Conservation (phyloP, 163 green algal species). For the Chlamydomonas reinhardtii region DNA sequence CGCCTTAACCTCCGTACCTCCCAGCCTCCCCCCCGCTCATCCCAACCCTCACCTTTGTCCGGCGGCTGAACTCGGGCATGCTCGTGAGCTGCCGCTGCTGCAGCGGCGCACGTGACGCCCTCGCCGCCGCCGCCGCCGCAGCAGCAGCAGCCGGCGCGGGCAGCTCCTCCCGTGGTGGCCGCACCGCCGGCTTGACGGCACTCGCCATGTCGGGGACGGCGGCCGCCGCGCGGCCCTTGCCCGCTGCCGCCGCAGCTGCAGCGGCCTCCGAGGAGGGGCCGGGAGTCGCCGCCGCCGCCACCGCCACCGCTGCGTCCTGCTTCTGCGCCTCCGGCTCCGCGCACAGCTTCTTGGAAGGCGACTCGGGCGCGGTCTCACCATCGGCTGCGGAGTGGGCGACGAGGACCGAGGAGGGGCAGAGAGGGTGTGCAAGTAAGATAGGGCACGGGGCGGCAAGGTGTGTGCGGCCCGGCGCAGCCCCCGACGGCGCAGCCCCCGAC, state of each 20-base stretch:
- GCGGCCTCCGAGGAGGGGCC: too few species aligned
- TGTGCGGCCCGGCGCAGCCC: too few species aligned
- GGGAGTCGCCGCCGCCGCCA: neutral
- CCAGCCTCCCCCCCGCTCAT: neutral
- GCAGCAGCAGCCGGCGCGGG: too few species aligned
- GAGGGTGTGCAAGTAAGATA: too few species aligned
- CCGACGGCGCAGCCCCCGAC: too few species aligned
- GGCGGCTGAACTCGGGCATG: conserved; percentile 9
- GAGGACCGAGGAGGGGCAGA: neutral
- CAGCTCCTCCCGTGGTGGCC: neutral
- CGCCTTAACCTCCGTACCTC: too few species aligned
- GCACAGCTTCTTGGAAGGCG: conserved; percentile 30
- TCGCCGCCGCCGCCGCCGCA: neutral
- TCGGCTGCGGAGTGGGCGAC: neutral
- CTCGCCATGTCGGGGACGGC: neutral
- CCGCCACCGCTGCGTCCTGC: too few species aligned
- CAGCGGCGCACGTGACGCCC: neutral
- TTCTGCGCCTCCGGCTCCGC: neutral
- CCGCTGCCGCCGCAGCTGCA: neutral
- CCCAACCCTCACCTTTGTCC: neutral
- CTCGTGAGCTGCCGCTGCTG: conserved; percentile 28
- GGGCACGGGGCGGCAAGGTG: too few species aligned
- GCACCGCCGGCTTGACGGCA: too few species aligned
- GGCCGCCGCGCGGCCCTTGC: neutral
- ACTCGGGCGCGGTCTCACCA: neutral